These are phyloP conservation scores for Jasminum sambac DNA, from an alignment of 257 asterid species.

Conservation along the genomic window DNA sequence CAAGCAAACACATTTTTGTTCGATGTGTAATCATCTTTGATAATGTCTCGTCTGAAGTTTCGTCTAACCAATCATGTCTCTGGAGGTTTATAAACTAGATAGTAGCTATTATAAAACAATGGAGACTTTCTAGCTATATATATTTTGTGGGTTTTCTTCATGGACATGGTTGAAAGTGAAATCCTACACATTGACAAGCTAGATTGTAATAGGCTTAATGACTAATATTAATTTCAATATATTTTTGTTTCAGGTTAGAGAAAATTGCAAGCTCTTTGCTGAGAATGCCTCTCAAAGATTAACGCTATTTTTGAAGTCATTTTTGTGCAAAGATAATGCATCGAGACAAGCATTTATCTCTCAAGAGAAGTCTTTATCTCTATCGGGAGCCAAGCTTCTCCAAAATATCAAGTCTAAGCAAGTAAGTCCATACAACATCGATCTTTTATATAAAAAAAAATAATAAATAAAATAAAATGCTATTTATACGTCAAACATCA, in stretches of 20 bases:
- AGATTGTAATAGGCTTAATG: background rate
- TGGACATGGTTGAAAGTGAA: too few relatives aligned
- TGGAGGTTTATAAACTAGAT: background rate
- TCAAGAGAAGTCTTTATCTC: conserved; percentile 56
- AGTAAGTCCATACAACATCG: conserved; percentile 45
- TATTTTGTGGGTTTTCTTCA: too few relatives aligned
- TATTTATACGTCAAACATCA: too few relatives aligned
- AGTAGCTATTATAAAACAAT: too few relatives aligned
- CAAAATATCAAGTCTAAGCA: conserved; percentile 61
- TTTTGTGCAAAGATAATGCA: conserved; percentile 54
- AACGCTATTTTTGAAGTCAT: conserved; percentile 54
- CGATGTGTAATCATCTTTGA: background rate
- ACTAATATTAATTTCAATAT: background rate
- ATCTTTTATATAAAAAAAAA: too few relatives aligned
- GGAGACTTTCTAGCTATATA: too few relatives aligned
- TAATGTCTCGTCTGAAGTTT: background rate
- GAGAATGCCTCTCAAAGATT: conserved; percentile 69
- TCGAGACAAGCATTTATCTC: conserved; percentile 47
- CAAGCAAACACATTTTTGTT: background rate
- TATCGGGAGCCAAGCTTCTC: conserved; percentile 52
- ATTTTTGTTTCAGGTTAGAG: conserved; percentile 53
- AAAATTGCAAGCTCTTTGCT: conserved; percentile 49
- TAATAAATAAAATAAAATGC: too few relatives aligned
- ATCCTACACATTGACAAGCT: too few relatives aligned
- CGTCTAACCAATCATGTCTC: background rate